Conservation (phyloP, 2,329 filamentous ascomycete genomes). For the Zymoseptoria passerinii region DNA sequence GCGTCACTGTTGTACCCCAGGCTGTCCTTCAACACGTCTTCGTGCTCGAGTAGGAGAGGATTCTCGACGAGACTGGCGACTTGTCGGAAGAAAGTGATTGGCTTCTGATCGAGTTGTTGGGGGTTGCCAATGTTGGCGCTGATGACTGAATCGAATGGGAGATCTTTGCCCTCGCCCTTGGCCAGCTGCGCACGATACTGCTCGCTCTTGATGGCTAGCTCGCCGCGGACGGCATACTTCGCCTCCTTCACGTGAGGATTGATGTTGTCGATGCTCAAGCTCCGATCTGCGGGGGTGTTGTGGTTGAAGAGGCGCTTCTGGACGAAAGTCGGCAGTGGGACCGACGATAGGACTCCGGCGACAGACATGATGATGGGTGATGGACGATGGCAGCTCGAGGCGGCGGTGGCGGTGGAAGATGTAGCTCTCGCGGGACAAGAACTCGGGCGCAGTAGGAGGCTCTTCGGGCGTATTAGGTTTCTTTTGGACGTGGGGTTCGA, state of each 20-base stretch:
- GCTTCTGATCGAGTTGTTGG: conserved; percentile 97
- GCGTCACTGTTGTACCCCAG: conserved; percentile 89
- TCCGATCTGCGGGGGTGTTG: conserved; percentile 9
- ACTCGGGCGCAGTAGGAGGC: background rate
- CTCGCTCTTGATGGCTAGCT: conserved; percentile 89
- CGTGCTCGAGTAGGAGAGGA: conserved; percentile 71
- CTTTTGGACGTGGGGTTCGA: background rate
- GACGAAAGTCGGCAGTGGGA: conserved; percentile 19
- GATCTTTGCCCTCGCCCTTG: conserved; percentile 48
- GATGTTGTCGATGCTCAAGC: conserved; percentile 73
- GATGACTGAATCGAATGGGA: conserved; percentile 87
- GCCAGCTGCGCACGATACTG: conserved; percentile 69
- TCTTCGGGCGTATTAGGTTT: background rate
- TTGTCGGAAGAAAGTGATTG: conserved; percentile 97
- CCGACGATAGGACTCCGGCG: conserved; percentile 12
- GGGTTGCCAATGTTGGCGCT: conserved; percentile 98
- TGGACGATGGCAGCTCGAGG: background rate
- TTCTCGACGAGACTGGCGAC: conserved; percentile 90
- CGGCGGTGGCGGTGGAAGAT: background rate
- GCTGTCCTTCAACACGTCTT: conserved; percentile 63
- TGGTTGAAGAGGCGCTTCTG: conserved; percentile 17
- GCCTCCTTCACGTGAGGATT: conserved; percentile 81
- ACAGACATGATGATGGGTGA: background rate
- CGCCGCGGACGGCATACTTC: conserved; percentile 93
- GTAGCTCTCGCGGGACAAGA: background rate